These are phyloP conservation scores for Artemisia princeps DNA, from an alignment of 140 eudicot species.

Conservation along the genomic window DNA sequence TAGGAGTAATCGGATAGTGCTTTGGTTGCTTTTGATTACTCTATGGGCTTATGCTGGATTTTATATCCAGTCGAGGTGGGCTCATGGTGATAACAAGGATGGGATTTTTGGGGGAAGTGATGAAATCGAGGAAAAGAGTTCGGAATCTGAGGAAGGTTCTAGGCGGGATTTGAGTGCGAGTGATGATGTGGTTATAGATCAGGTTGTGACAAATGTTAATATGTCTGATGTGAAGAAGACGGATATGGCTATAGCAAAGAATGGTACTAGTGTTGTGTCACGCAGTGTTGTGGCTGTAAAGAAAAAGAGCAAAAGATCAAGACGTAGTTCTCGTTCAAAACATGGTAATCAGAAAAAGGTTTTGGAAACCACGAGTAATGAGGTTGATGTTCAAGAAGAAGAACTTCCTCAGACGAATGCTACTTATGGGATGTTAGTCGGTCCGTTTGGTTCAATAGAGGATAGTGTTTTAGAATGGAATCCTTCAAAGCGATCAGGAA, in stretches of 20 bases:
- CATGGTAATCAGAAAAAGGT: slow-evolving; percentile 38
- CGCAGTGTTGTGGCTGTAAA: slow-evolving; percentile 30
- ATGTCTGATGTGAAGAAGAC: slow-evolving; percentile 29
- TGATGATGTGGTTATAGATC: slow-evolving; percentile 27
- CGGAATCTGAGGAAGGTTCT: slow-evolving; percentile 28
- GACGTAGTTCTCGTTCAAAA: slow-evolving; percentile 45
- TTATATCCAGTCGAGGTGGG: slow-evolving; percentile 92
- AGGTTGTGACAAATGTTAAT: slow-evolving; percentile 21
- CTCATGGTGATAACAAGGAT: slow-evolving; percentile 85
- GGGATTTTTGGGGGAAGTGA: slow-evolving; percentile 60
- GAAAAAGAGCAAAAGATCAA: slow-evolving; percentile 50
- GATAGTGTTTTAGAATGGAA: slow-evolving; percentile 81
- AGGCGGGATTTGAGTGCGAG: slow-evolving; percentile 44
- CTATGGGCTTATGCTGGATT: slow-evolving; percentile 96
- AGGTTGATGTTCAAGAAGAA: slow-evolving; percentile 47
- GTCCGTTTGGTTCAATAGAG: slow-evolving; percentile 85
- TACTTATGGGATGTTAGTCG: slow-evolving; percentile 73
- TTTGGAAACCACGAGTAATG: slow-evolving; percentile 26
- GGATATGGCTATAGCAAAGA: slow-evolving; percentile 29
- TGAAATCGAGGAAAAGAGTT: slow-evolving; percentile 19
- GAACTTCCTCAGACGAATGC: slow-evolving; percentile 61
- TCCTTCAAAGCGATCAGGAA: slow-evolving; percentile 75
- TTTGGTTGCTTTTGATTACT: slow-evolving; percentile 92
- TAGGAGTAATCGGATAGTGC: slow-evolving; percentile 60
- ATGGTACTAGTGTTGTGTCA: slow-evolving; percentile 24